phyloP scores from a whole-genome alignment of 2,329 filamentous ascomycete species.

The Apiospora pterosperma region DNA sequence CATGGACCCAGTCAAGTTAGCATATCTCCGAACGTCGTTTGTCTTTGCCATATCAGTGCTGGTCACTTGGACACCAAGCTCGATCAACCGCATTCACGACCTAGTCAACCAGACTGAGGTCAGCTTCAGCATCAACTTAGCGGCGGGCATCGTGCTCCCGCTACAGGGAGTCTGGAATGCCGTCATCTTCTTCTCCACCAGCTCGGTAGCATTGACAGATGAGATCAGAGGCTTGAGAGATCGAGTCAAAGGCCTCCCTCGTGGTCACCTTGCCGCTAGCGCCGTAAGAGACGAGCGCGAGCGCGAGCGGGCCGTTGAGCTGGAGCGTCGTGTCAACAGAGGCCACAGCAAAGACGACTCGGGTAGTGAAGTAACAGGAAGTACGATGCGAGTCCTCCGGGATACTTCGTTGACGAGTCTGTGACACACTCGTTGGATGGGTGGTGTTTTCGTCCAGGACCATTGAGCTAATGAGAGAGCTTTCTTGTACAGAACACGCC shows the following conservation, averaged over 20 bases:
- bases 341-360: conserved; percentile 12
- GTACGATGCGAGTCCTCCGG: conserved; percentile 20
- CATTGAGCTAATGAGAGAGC: not conserved
- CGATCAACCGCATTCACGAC: conserved; percentile 70
- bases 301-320: conserved; percentile 18
- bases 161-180: conserved; percentile 80
- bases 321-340: conserved; percentile 14
- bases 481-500: not conserved
- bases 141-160: conserved; percentile 68
- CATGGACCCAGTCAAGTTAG: conserved; percentile 57
- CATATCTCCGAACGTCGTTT: conserved; percentile 58
- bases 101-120: conserved; percentile 50
- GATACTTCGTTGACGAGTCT: conserved; percentile 17
- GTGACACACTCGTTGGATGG: not conserved
- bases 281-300: conserved; percentile 26
- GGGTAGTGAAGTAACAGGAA: conserved; percentile 14
- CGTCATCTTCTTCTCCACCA: conserved; percentile 71
- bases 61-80: conserved; percentile 63
- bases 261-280: conserved; percentile 19
- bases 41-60: conserved; percentile 59
- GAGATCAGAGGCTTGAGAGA: conserved; percentile 18
- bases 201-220: conserved; percentile 39
- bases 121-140: conserved; percentile 64
- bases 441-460: not conserved
- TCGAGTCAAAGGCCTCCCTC: conserved; percentile 20